Percentiles rank a stretch among this genome's conserved stretches.
phyloP scores from a whole-genome alignment of 129 eudicot genomes.

The Flaveria brownii region DNA sequence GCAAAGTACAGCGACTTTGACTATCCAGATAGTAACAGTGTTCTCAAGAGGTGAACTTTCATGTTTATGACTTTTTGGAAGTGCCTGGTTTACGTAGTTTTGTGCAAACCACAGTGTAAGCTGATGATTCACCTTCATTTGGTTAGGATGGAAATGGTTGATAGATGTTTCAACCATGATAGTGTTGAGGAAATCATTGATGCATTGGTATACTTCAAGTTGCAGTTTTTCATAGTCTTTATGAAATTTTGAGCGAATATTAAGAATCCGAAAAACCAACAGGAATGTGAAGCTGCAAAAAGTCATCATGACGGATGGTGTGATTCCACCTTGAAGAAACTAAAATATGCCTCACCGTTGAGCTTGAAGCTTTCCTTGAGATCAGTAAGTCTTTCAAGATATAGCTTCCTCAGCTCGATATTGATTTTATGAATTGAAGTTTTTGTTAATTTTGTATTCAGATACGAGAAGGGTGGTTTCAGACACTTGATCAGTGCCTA shows the following conservation, averaged over 20 bases:
- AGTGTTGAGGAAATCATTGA: no score
- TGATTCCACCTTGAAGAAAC: slow-evolving; percentile 38
- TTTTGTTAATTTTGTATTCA: slow-evolving; percentile 21
- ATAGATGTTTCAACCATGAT: no score
- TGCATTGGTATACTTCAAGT: no score
- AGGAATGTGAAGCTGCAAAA: slow-evolving; percentile 68
- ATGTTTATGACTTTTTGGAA: background rate
- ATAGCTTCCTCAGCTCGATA: background rate
- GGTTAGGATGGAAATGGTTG: no score
- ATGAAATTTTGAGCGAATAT: background rate
- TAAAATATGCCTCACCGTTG: no score
- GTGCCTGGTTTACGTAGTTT: background rate
- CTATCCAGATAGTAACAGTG: slow-evolving; percentile 57
- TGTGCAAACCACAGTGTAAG: background rate
- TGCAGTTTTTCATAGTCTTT: background rate
- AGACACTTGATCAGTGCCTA: slow-evolving; percentile 73
- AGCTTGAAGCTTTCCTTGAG: no score
- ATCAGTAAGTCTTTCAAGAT: background rate
- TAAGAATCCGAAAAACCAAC: slow-evolving; percentile 6
- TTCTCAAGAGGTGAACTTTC: slow-evolving; percentile 53
- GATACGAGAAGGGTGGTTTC: slow-evolving; percentile 89
- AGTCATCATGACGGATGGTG: slow-evolving; percentile 57
- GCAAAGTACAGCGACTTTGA: slow-evolving; percentile 50
- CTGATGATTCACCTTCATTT: no score
- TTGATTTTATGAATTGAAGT: background rate